Evolutionary conservation across 1,284 basidiomycete genomes (phyloP).

Genomic region (Ceratobasidium sp.): DNA sequence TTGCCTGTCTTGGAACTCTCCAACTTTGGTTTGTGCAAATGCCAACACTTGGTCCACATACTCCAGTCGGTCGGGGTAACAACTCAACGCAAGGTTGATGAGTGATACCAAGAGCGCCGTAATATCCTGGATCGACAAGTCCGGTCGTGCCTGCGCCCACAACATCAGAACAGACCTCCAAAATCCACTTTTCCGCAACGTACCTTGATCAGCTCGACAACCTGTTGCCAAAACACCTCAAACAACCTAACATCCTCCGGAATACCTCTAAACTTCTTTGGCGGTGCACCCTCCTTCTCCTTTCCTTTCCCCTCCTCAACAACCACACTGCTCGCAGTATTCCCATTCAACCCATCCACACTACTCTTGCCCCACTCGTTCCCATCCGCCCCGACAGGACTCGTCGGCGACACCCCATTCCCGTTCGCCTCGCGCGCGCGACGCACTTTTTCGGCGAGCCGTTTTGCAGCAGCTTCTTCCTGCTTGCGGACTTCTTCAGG

Average conservation of each 20-base stretch:
- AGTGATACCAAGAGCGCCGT: conserved; percentile 94
- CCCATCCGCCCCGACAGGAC: conserved; percentile 54
- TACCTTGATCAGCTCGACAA: conserved; percentile 96
- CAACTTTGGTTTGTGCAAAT: conserved; percentile 87
- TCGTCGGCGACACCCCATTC: conserved; percentile 57
- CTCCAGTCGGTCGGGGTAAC: conserved; percentile 94
- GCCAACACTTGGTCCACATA: conserved; percentile 94
- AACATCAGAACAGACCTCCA: not conserved
- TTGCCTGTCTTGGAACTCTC: conserved; percentile 83
- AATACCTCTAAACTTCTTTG: conserved; percentile 89
- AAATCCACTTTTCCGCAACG: conserved; percentile 47
- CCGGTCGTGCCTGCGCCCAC: conserved; percentile 82
- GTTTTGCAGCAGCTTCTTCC: conserved; percentile 88
- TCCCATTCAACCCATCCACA: conserved; percentile 47
- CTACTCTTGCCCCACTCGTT: conserved; percentile 50
- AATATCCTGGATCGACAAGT: conserved; percentile 94
- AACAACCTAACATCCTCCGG: conserved; percentile 93
- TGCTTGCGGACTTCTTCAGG: conserved; percentile 91
- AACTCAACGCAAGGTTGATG: conserved; percentile 91
- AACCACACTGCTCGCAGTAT: conserved; percentile 46
- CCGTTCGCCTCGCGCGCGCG: conserved; percentile 69
- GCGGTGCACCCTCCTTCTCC: conserved; percentile 58
- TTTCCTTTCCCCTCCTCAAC: conserved; percentile 68
- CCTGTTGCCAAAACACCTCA: conserved; percentile 98
- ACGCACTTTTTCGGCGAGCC: conserved; percentile 87